Evolutionary conservation across 768 basidiomycete genomes (phyloP).

Genomic region (Hygrocybe punicea): DNA sequence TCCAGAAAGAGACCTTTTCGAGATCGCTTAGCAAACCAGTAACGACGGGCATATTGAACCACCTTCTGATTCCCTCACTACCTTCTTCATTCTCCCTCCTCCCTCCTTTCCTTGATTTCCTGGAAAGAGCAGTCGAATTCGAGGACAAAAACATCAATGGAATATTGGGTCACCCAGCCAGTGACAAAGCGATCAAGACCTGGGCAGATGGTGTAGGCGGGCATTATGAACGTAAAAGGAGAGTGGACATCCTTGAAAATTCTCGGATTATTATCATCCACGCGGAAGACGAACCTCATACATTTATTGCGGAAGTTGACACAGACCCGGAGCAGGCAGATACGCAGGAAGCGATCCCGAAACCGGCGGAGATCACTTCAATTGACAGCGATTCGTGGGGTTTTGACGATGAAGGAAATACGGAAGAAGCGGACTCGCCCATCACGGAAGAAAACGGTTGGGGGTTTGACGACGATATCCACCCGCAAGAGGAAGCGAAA

Average conservation of each 20-base stretch:
- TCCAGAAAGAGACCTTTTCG: slow-evolving; percentile 46
- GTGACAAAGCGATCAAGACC: slow-evolving; percentile 53
- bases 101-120: slow-evolving; percentile 57
- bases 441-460: slow-evolving; percentile 40
- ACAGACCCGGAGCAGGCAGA: slow-evolving; percentile 29
- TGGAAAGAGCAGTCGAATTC: slow-evolving; percentile 58
- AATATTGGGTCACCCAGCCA: slow-evolving; percentile 46
- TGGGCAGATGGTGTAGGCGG: slow-evolving; percentile 68
- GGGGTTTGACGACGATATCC: slow-evolving; percentile 52
- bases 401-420: slow-evolving; percentile 44
- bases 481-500: slow-evolving; percentile 11
- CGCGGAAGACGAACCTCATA: slow-evolving; percentile 35
- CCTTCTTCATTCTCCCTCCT: slow-evolving; percentile 62
- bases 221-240: slow-evolving; percentile 78
- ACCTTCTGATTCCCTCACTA: slow-evolving; percentile 65
- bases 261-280: slow-evolving; percentile 54
- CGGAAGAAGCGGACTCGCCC: slow-evolving; percentile 24
- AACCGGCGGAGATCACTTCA: slow-evolving; percentile 25
- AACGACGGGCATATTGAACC: slow-evolving; percentile 56
- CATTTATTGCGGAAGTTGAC: slow-evolving; percentile 44
- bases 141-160: slow-evolving; percentile 55
- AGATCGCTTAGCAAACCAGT: slow-evolving; percentile 59
- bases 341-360: slow-evolving; percentile 29
- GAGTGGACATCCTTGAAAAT: slow-evolving; percentile 61
- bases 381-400: slow-evolving; percentile 44